Evolutionary conservation across 179 eudicot genomes (phyloP), one percentile per base, ranked within the genome.

Genomic region (Silene coronaria): DNA sequence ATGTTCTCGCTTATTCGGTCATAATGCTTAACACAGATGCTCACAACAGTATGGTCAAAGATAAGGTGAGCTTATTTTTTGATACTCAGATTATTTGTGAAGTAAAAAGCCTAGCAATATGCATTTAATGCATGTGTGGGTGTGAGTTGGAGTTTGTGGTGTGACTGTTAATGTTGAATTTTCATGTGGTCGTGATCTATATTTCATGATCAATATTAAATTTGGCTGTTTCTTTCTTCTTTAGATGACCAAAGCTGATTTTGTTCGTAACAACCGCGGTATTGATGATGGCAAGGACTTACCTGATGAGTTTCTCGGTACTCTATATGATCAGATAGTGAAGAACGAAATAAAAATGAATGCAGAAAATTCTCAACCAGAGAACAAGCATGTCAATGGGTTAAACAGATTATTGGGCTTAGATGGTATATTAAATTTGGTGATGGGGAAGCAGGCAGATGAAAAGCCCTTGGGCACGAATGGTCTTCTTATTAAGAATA

Each of bases 21-120:
- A 95, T 95, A 80, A 76, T 95, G 96, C 96, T 95, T 73, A 95
- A 95, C 82, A 95, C 99, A 16, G 97, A 95, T 92, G 99, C 99
- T 75, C 99, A 95, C 77, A 92, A 95, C 80, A 86, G 22, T 77
- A 95, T 91, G 99, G 99, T 95, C 38, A 95, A 95, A 77, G 99
- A 95, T 66, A 95, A 95, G 99, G 99, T 91, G 76, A 80, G 88
- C 75, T 79, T 91, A 82, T 89, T 95, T 95, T 86, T 82, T 95
- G 45, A 38, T 38, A 0, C 8, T 95, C 80, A 86, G 99, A 81
- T 86, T 95, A 79, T 9, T 38, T 36, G 1, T 38, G 45, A 38
- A 9, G 45, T 38, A 38, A 38, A 38, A 38, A 38, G 45, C 45
- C 45, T 38, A 38, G 45, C 45, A 38, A 38, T 38, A 38, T 34